phyloP scores from a whole-genome alignment of 768 basidiomycete species.

The Trametes cinnabarina region DNA sequence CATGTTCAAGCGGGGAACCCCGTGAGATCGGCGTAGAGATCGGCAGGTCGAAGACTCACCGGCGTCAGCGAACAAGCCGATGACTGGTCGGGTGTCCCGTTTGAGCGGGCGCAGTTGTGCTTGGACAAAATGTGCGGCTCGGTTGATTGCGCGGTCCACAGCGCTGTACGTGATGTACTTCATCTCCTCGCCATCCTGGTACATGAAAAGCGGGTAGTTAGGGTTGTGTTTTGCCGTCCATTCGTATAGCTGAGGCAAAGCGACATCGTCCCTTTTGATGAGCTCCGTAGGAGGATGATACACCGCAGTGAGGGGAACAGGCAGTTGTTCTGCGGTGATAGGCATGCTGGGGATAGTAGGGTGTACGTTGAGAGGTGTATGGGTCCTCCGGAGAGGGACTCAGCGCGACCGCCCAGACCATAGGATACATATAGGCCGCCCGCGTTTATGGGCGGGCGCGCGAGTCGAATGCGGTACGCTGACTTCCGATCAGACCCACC shows the following conservation, averaged over 20 bases:
- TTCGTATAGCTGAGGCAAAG: conserved; percentile 36
- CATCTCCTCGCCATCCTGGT: conserved; percentile 13
- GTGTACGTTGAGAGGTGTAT: too few relatives aligned
- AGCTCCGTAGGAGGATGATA: not conserved
- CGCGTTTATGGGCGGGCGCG: not conserved
- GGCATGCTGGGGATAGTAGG: not conserved
- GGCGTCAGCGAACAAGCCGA: conserved; percentile 24
- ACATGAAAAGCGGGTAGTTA: conserved; percentile 34
- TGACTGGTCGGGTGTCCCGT: conserved; percentile 13
- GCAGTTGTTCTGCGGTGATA: not conserved
- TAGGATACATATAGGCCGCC: not conserved
- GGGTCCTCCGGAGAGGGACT: too few relatives aligned
- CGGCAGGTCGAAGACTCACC: not conserved
- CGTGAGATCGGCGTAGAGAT: not conserved
- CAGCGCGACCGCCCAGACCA: not conserved
- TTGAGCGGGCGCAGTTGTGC: not conserved
- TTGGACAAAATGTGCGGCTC: conserved; percentile 22
- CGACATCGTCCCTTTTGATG: conserved; percentile 15
- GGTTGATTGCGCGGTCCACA: conserved; percentile 26
- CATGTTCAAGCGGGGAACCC: not conserved
- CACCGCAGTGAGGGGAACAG: not conserved
- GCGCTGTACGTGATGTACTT: conserved; percentile 26
- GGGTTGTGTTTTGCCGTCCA: conserved; percentile 34
- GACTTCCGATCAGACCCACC: not conserved
- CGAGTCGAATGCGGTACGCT: not conserved